Base-by-base conservation (phyloP, 768 basidiomycete genomes). In the Suillus americanus region DNA sequence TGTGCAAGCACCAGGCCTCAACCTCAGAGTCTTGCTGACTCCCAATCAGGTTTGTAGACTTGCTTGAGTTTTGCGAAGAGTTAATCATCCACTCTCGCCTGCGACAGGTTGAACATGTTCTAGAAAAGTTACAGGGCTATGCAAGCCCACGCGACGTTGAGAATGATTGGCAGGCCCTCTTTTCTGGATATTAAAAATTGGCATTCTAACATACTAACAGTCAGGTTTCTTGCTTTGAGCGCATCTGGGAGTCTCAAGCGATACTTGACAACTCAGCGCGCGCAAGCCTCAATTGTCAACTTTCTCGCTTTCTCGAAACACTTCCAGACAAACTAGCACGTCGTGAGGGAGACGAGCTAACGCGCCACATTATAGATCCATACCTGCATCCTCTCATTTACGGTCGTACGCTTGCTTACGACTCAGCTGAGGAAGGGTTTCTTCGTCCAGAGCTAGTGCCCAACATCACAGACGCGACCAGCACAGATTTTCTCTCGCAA, bases 181-280 rank as follows among this genome's bases (percentile, higher is more conserved):
- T 38, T 28, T 46, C 30, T 46, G 61, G 37, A 14, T 14, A 12
- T 62, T n/a, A 37, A 9, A 14, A 28, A 25, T n/a, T 10, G 5
- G 18, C 9, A 38, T 51, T 60, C 30, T 61, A 23, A 61, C 28
- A 43, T 18, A 25, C 28, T 14, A 28, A 23, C 53, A 86, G 85
- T 67, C 79, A 85, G 69, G 78, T 84, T 7, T 85, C 85, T n/a
- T 84, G 81, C 67, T 85, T 84, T 65, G 84, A 85, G 57, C 80
- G 85, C 23, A 82, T 86, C 25, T 86, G 84, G 84, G 80, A 85
- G 67, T 78, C 79, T 0, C 70, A 74, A 40, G 37, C 59, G 40
- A 62, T 78, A 40, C 55, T 80, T 30, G 68, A 71, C 51, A 13
- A 63, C 16, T 4, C 51, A 20, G 59, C 60, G 35, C 53, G 61